These are phyloP conservation scores for Salix caprea DNA, from an alignment of 345 rosid species.

Conservation along the genomic window DNA sequence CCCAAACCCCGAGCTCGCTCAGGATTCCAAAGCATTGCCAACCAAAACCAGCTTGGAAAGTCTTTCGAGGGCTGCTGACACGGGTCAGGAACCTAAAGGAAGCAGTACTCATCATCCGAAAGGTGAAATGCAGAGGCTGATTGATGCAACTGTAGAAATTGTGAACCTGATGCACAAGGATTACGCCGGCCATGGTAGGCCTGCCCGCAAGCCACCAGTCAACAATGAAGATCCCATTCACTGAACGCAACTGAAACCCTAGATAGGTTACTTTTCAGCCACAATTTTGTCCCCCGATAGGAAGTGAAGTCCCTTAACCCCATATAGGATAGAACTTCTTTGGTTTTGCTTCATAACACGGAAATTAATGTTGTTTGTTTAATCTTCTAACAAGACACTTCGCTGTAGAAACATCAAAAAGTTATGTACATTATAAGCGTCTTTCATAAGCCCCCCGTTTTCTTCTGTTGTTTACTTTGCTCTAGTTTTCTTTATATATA, in stretches of 20 bases:
- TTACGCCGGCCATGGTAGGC: constrained; percentile 28
- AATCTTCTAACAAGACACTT: background rate
- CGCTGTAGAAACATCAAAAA: background rate
- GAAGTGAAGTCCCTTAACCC: constrained; percentile 4
- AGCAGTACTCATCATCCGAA: background rate
- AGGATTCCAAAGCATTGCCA: constrained; percentile 18
- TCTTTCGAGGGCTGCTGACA: constrained; percentile 4
- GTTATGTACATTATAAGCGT: background rate
- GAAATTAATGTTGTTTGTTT: too few species aligned
- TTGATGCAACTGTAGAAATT: constrained; percentile 30
- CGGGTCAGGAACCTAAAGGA: background rate
- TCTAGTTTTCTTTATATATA: too few species aligned
- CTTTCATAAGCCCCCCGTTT: background rate
- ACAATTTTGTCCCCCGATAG: constrained; percentile 23
- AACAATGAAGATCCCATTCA: constrained; percentile 40
- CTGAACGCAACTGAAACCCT: constrained; percentile 5
- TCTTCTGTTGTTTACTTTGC: too few species aligned
- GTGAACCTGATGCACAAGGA: constrained; percentile 36
- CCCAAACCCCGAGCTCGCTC: constrained; percentile 5
- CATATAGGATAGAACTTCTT: background rate
- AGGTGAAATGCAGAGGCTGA: constrained; percentile 29
- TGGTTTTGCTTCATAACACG: background rate
- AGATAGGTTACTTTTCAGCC: constrained; percentile 7
- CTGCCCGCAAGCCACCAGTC: constrained; percentile 45
- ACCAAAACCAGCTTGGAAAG: constrained; percentile 12